Evolutionary conservation across 1,284 basidiomycete genomes (phyloP).

Genomic region (Trichosporon inkin): DNA sequence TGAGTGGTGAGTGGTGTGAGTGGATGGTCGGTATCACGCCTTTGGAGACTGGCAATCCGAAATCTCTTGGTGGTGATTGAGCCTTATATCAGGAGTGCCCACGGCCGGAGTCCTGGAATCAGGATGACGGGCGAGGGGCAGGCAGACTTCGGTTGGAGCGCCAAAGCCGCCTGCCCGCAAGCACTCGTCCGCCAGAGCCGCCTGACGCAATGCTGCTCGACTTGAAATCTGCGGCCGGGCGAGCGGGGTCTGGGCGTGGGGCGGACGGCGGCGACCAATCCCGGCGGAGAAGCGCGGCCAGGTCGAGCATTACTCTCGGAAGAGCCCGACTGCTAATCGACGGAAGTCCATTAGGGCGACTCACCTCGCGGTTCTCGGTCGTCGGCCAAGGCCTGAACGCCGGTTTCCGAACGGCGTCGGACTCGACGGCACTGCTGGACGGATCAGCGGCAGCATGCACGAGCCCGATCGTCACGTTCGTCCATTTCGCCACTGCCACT

Average conservation of each 20-base stretch:
- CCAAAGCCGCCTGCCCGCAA: conserved; percentile 1
- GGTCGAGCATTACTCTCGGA: neutral
- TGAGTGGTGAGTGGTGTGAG: neutral
- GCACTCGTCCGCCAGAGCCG: conserved; percentile 3
- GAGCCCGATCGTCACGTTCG: neutral
- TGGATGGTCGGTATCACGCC: neutral
- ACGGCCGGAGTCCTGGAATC: neutral
- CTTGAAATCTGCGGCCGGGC: neutral
- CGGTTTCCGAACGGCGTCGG: neutral
- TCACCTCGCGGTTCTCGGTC: neutral
- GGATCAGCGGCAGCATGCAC: neutral
- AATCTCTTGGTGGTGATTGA: neutral
- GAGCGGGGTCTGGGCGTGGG: neutral
- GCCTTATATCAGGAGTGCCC: conserved; percentile 1
- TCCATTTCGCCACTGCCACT: neutral
- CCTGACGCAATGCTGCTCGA: neutral
- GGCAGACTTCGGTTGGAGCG: neutral
- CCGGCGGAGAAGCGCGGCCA: neutral
- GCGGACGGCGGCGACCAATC: neutral
- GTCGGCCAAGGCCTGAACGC: neutral
- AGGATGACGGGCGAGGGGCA: neutral
- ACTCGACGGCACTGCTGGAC: neutral
- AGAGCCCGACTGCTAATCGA: neutral
- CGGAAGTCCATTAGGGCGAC: neutral
- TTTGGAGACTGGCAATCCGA: neutral